These are phyloP conservation scores for Gossypium raimondii DNA, from an alignment of 345 rosid species.

Conservation along the genomic window DNA sequence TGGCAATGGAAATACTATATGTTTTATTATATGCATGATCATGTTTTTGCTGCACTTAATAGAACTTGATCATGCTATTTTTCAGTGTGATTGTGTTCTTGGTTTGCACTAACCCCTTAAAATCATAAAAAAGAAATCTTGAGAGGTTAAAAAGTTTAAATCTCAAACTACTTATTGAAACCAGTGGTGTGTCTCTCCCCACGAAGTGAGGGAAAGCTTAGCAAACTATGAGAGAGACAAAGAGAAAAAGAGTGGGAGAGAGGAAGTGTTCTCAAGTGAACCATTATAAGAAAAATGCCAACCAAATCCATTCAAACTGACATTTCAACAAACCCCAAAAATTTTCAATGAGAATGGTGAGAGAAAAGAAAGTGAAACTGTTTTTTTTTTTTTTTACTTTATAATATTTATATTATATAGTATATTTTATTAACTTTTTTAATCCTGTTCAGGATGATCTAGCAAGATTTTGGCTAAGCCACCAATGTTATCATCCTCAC, in stretches of 20 bases:
- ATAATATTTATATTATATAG: no score
- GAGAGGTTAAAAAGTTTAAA: slow-evolving; percentile 30
- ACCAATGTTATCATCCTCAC: slow-evolving; percentile 24
- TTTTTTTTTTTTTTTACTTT: background rate
- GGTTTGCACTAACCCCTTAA: slow-evolving; percentile 19
- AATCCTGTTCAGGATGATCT: background rate
- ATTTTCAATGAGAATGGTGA: background rate
- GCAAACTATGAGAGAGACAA: slow-evolving; percentile 1
- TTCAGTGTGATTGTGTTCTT: background rate
- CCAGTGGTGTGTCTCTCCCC: slow-evolving; percentile 19
- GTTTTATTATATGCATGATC: no score
- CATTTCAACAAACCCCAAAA: slow-evolving; percentile 31
- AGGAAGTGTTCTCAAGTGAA: slow-evolving; percentile 13
- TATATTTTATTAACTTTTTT: no score
- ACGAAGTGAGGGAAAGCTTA: slow-evolving; percentile 13
- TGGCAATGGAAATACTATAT: background rate
- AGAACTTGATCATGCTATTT: background rate
- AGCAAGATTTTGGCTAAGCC: slow-evolving; percentile 7
- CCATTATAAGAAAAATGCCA: slow-evolving; percentile 34
- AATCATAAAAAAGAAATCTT: slow-evolving; percentile 27
- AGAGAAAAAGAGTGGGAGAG: slow-evolving; percentile 10
- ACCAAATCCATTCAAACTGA: slow-evolving; percentile 36
- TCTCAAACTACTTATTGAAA: slow-evolving; percentile 40
- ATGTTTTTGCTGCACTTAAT: background rate
- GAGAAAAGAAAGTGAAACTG: background rate